These are phyloP conservation scores for Blastobotrys arbuscula DNA, from an alignment of 1,139 yeast species.

Conservation along the genomic window DNA sequence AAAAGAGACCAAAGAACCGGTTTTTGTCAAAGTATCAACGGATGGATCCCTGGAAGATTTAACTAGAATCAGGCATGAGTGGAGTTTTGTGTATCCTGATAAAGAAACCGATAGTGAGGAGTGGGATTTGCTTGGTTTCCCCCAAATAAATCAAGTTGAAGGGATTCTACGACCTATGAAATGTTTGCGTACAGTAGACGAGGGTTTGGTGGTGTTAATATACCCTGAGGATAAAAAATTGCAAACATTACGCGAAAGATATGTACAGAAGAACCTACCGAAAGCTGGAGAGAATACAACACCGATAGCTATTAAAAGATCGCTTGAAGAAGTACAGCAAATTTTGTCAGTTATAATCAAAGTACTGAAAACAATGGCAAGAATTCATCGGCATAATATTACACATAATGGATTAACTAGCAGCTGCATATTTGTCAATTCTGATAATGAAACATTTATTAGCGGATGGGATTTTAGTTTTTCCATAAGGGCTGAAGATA, in stretches of 20 bases:
- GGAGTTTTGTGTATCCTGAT: conserved; percentile 26
- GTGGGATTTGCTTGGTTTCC: conserved; percentile 9
- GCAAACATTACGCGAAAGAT: conserved; percentile 25
- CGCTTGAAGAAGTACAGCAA: conserved; percentile 31
- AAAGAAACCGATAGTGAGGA: conserved; percentile 9
- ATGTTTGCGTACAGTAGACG: conserved; percentile 21
- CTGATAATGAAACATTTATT: conserved; percentile 36
- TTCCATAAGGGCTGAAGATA: conserved; percentile 42
- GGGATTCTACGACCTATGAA: conserved; percentile 25
- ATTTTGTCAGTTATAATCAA: conserved; percentile 36
- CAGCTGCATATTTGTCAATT: conserved; percentile 36
- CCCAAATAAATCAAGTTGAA: conserved; percentile 17
- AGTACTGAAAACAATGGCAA: conserved; percentile 37
- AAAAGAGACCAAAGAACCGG: conserved; percentile 20
- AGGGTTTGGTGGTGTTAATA: conserved; percentile 22
- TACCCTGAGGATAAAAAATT: conserved; percentile 22
- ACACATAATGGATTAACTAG: conserved; percentile 49
- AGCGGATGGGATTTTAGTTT: conserved; percentile 51
- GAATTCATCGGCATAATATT: conserved; percentile 42
- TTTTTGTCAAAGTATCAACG: conserved; percentile 24
- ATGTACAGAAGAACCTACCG: conserved; percentile 7
- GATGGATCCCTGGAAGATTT: conserved; percentile 27
- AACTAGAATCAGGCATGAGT: conserved; percentile 28
- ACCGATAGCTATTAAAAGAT: conserved; percentile 10
- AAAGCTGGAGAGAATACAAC: not conserved